Evolutionary conservation across 495 filamentous ascomycete species (phyloP), one percentile per base, ranked within the genome.

Genomic region (Podospora anserina): DNA sequence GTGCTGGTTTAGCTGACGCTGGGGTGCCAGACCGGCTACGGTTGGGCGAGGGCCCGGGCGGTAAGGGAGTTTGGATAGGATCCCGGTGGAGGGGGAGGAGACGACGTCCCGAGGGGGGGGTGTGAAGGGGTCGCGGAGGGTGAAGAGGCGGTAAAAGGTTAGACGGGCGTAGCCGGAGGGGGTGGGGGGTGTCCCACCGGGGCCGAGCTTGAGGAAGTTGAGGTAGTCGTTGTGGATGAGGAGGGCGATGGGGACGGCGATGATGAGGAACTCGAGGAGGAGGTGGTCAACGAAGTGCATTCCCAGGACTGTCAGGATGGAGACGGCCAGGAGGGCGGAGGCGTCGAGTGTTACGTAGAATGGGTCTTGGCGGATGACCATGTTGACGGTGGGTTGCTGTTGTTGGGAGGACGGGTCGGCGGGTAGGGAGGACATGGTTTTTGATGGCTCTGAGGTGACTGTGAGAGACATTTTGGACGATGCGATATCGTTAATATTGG

Each of bases 161-260:
- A 96, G 88, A 23, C 84, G 85, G 64, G 92, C 78, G 78, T 93
- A 96, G 58, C 92, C 92, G 16, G 75, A 60, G 68, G 91, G 85
- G 4, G 90, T 94, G 2, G 86, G 86, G 0, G 92, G 92, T 0
- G 90, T 93, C 59, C 92, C 92, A 23, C 92, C 92, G 13, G 92
- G 91, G 0, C 92, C 92, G 19, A 96, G 88, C 39, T 86, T 84
- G 67, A 93, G 76, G 79, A 92, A 96, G 72, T 87, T 87, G 55
- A 83, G 79, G 80, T 93, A 96, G 82, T 94, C 92, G 75, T 87
- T 88, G 72, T 87, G 86, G 68, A 91, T 82, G 65, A 87, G 81
- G 60, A 88, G 85, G 57, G 83, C 71, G 67, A 85, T 69, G 64
- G 86, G 85, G 28, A 86, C 69, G 16, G 83, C 65, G 53, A 83